Percentiles rank a stretch among this genome's conserved stretches.
phyloP scores from a whole-genome alignment of 306 rosid genomes.

The Astragalus glycyphyllos region DNA sequence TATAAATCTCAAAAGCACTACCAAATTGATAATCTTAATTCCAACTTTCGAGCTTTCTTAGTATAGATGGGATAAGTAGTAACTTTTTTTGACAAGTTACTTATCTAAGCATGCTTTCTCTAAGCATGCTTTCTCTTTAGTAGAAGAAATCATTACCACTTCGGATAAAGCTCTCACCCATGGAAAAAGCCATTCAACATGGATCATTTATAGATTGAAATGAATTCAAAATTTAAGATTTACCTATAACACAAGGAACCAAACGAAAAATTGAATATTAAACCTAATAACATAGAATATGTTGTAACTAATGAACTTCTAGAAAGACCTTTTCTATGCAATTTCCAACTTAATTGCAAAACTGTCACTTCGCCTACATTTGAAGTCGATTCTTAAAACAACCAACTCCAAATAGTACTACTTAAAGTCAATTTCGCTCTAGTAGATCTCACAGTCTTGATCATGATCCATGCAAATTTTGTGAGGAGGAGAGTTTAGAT shows the following conservation, averaged over 20 bases:
- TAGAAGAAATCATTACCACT: slow-evolving; percentile 1
- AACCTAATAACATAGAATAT: slow-evolving; percentile 28
- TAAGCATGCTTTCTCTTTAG: slow-evolving; percentile 14
- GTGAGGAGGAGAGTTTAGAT: background rate
- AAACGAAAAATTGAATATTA: slow-evolving; percentile 1
- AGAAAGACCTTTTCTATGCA: no score
- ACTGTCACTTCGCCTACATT: no score
- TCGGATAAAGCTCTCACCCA: slow-evolving; percentile 2
- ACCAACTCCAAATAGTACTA: no score
- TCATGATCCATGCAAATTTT: slow-evolving; percentile 25
- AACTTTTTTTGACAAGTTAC: no score
- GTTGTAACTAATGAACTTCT: slow-evolving; percentile 23
- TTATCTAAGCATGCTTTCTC: slow-evolving; percentile 27
- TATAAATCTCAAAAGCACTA: slow-evolving; percentile 8
- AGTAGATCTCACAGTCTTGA: background rate
- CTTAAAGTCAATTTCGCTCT: no score
- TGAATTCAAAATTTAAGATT: slow-evolving; percentile 6
- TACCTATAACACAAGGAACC: slow-evolving; percentile 8
- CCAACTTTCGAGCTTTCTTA: no score
- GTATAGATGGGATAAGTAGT: background rate
- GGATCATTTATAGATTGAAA: slow-evolving; percentile 17
- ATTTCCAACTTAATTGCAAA: no score
- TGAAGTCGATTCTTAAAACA: no score
- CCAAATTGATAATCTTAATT: background rate
- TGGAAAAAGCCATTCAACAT: background rate